These are phyloP conservation scores for Calonectria henricotiae DNA, from an alignment of 2,329 filamentous ascomycete genomes.

Conservation along the genomic window DNA sequence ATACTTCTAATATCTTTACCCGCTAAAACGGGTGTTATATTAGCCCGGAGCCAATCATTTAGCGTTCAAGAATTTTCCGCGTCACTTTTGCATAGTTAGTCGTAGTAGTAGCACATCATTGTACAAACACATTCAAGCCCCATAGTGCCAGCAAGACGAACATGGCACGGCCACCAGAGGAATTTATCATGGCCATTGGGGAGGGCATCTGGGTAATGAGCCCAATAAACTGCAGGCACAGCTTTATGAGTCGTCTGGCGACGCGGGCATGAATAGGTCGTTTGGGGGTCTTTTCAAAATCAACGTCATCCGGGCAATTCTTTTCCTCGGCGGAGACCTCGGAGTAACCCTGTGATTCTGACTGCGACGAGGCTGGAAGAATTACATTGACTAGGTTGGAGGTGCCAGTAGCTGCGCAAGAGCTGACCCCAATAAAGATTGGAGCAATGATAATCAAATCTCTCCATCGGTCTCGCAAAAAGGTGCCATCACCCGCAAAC, in stretches of 20 bases:
- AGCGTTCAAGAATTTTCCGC: not conserved
- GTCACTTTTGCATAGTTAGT: not conserved
- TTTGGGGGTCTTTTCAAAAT: not conserved
- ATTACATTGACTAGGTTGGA: not conserved
- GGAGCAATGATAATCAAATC: constrained; percentile 49
- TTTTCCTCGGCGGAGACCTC: not conserved
- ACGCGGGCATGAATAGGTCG: not conserved
- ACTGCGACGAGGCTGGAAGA: not conserved
- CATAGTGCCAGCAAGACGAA: constrained; percentile 30
- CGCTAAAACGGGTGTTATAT: not conserved
- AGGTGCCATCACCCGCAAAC: constrained; percentile 45
- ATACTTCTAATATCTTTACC: not conserved
- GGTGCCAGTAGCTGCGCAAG: not conserved
- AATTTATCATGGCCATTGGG: not conserved
- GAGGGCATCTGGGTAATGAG: constrained; percentile 3
- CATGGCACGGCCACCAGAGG: constrained; percentile 2
- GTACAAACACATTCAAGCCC: constrained; percentile 33
- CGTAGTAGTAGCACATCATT: not conserved
- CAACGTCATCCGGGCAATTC: not conserved
- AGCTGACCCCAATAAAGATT: constrained; percentile 44
- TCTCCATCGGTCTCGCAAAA: constrained; percentile 48
- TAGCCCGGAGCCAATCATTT: not conserved
- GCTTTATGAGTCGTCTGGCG: not conserved
- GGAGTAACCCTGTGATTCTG: not conserved
- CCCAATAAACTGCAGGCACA: not conserved